Percentiles rank a stretch among this genome's conserved stretches.
These are phyloP conservation scores for Mycena rosella DNA, from an alignment of 768 basidiomycete species.

Conservation along the genomic window DNA sequence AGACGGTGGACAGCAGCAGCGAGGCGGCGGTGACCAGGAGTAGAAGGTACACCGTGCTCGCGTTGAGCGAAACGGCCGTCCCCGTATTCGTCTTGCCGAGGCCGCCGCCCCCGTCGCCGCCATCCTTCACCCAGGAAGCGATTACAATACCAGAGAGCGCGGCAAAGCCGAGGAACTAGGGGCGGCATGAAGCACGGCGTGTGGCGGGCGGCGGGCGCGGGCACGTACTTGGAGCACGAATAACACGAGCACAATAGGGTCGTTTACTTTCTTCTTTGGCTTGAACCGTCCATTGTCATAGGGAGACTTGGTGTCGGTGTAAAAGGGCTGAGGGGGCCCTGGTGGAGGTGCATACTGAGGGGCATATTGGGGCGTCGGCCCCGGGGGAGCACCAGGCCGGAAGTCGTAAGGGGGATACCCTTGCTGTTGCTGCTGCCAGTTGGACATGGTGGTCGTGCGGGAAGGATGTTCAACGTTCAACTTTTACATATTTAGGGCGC, in stretches of 20 bases:
- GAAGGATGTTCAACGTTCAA: too few species aligned
- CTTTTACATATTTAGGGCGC: too few species aligned
- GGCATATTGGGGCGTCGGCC: conserved; percentile 56
- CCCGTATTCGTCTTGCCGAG: conserved; percentile 69
- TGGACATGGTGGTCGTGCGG: conserved; percentile 31
- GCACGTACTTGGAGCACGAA: conserved; percentile 75
- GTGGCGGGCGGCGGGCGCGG: neutral
- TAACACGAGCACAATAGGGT: conserved; percentile 76
- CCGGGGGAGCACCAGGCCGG: conserved; percentile 47
- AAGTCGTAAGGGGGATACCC: conserved; percentile 38
- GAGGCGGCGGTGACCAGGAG: conserved; percentile 79
- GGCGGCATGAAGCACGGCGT: neutral
- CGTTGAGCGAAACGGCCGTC: conserved; percentile 72
- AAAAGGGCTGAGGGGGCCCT: conserved; percentile 37
- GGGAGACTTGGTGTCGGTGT: conserved; percentile 61
- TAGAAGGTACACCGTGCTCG: conserved; percentile 81
- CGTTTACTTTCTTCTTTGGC: conserved; percentile 78
- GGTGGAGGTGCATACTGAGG: conserved; percentile 42
- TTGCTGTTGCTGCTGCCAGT: conserved; percentile 23
- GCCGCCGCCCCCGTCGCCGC: conserved; percentile 83
- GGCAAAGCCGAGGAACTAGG: conserved; percentile 75
- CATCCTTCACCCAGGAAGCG: conserved; percentile 69
- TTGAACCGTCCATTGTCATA: conserved; percentile 75
- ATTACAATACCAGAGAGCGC: conserved; percentile 77
- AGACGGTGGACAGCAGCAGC: conserved; percentile 72